These are phyloP conservation scores for Fraxinus velutina DNA, from an alignment of 305 asterid genomes.

Conservation along the genomic window DNA sequence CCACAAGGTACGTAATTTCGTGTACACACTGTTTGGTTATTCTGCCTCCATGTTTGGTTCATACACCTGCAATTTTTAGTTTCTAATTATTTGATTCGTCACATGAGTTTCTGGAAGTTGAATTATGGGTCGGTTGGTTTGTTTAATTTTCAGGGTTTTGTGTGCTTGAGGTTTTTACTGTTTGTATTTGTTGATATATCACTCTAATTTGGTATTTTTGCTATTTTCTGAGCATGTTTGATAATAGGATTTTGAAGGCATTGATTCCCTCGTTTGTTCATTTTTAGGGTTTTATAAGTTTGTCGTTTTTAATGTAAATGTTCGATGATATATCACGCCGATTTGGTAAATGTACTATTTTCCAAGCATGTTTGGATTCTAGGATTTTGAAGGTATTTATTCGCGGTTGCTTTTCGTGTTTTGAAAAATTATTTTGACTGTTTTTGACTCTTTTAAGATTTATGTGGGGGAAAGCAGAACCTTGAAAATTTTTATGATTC, in stretches of 20 bases:
- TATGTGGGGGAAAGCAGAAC: constrained; percentile 3
- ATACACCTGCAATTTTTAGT: not conserved
- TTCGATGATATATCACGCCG: not conserved
- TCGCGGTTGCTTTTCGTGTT: not conserved
- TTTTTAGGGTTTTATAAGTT: constrained; percentile 23
- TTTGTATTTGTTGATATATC: not conserved
- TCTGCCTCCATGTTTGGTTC: not conserved
- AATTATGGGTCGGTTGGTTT: constrained; percentile 5
- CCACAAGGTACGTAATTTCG: constrained; percentile 6
- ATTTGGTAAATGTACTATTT: not conserved
- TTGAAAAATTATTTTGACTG: not conserved
- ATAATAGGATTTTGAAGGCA: not conserved
- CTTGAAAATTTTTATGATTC: not conserved
- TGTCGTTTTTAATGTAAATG: constrained; percentile 9
- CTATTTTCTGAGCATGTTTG: not conserved
- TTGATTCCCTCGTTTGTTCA: not conserved
- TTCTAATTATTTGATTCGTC: not conserved
- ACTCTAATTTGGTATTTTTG: not conserved
- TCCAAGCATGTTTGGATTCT: not conserved
- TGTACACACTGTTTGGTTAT: not conserved
- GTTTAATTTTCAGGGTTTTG: constrained; percentile 25
- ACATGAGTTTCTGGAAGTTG: not conserved
- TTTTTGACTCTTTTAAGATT: not conserved
- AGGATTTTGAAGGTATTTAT: not conserved
- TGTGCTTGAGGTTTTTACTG: constrained; percentile 14